phyloP scores from a whole-genome alignment of 2,329 filamentous ascomycete species.

The Karstenula rhodostoma region DNA sequence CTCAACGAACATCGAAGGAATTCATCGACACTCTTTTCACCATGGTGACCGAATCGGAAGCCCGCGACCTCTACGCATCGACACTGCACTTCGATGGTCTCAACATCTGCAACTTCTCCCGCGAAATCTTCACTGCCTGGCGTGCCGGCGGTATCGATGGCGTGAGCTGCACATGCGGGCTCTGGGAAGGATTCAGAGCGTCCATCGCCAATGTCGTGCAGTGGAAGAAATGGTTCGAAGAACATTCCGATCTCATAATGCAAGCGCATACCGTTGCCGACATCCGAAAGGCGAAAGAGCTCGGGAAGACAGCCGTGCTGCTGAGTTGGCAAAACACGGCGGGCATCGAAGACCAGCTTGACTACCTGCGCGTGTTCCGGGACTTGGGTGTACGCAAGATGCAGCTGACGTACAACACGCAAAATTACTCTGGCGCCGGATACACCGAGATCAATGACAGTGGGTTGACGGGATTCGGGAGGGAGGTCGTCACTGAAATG shows the following conservation, averaged over 20 bases:
- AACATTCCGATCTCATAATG: slow-evolving; percentile 51
- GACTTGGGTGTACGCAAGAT: slow-evolving; percentile 54
- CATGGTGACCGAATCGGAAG: slow-evolving; percentile 50
- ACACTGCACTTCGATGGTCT: slow-evolving; percentile 53
- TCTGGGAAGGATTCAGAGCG: slow-evolving; percentile 52
- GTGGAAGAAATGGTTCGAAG: slow-evolving; percentile 56
- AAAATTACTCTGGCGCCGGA: slow-evolving; percentile 53
- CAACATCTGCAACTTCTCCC: slow-evolving; percentile 52
- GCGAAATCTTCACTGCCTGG: slow-evolving; percentile 53
- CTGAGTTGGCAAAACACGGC: slow-evolving; percentile 55
- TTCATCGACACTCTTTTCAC: background rate
- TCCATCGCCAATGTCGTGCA: slow-evolving; percentile 53
- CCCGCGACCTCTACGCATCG: slow-evolving; percentile 46
- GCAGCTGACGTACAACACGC: slow-evolving; percentile 55
- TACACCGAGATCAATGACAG: slow-evolving; percentile 51
- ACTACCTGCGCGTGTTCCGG: slow-evolving; percentile 52
- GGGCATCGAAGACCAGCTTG: slow-evolving; percentile 51
- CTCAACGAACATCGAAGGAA: background rate
- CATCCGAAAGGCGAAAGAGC: slow-evolving; percentile 48
- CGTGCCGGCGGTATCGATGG: slow-evolving; percentile 49
- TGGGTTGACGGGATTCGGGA: slow-evolving; percentile 49
- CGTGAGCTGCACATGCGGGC: slow-evolving; percentile 52
- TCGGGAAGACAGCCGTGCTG: slow-evolving; percentile 50
- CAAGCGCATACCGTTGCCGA: slow-evolving; percentile 50
- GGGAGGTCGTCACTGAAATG: slow-evolving; percentile 46